Conservation (phyloP, 2,329 filamentous ascomycete species). For the Magnaporthiopsis incrustans region DNA sequence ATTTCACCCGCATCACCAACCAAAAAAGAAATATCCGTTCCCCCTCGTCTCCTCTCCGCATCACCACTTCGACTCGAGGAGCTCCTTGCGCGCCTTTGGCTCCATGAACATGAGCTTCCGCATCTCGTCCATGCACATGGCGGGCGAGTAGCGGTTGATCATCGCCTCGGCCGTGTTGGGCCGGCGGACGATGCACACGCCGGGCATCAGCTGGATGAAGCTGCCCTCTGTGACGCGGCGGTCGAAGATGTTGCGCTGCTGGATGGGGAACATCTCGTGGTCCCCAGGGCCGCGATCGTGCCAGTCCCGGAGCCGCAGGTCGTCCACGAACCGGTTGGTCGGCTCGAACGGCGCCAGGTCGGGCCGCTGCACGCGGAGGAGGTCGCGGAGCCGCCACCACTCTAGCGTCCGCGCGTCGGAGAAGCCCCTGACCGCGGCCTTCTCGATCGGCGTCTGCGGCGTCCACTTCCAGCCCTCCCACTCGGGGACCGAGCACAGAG, state of each 20-base stretch:
- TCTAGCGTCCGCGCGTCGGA: not conserved
- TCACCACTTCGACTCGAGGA: not conserved
- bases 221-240: not conserved
- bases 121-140: not conserved
- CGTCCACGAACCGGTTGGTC: not conserved
- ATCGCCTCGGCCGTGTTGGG: not conserved
- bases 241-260: not conserved
- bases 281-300: conserved; percentile 3
- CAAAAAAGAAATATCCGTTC: not conserved
- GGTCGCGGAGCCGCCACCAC: not conserved
- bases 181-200: not conserved
- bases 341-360: not conserved
- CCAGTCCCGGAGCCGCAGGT: not conserved
- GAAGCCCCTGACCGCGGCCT: not conserved
- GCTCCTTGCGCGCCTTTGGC: not conserved
- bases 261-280: conserved; percentile 4
- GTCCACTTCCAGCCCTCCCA: not conserved
- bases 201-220: not conserved
- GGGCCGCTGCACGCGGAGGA: not conserved
- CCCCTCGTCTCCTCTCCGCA: not conserved
- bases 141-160: not conserved
- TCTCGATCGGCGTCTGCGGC: not conserved
- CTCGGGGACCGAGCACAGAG: not conserved
- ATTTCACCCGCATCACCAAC: too few relatives aligned
- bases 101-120: not conserved